These are phyloP conservation scores for Cymodocea nodosa DNA, from an alignment of 116 monocot genomes.

Conservation along the genomic window DNA sequence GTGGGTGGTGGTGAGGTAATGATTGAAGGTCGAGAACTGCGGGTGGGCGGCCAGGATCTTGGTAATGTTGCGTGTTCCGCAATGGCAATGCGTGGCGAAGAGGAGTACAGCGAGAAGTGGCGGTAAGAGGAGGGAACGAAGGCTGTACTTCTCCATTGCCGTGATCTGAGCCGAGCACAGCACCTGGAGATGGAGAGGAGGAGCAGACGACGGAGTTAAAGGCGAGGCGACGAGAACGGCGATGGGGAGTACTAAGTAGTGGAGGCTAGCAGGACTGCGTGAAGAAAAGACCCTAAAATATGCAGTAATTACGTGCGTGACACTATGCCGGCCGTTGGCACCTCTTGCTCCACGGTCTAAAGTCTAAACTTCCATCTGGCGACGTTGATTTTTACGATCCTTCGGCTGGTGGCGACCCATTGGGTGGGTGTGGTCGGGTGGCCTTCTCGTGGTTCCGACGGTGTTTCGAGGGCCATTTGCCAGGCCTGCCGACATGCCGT, in stretches of 20 bases:
- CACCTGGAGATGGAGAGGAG: not conserved
- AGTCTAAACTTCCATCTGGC: too few relatives aligned
- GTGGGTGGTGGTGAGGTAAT: constrained; percentile 66
- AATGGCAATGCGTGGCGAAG: not conserved
- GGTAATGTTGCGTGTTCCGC: constrained; percentile 43
- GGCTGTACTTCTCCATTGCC: not conserved
- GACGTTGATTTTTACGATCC: not conserved
- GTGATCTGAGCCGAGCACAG: not conserved
- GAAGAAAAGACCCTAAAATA: not conserved
- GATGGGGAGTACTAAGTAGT: too few relatives aligned
- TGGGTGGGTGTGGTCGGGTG: not conserved
- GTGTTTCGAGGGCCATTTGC: too few relatives aligned
- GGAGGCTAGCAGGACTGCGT: not conserved
- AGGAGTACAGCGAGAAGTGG: not conserved
- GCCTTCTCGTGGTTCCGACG: not conserved
- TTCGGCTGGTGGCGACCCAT: not conserved
- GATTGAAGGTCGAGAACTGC: constrained; percentile 89
- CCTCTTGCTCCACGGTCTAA: not conserved
- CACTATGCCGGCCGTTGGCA: not conserved
- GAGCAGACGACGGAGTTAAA: not conserved
- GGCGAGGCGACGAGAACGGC: too few relatives aligned
- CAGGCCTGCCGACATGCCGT: not conserved
- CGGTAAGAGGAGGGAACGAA: not conserved
- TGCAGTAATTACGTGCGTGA: not conserved
- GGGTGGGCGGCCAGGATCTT: constrained; percentile 52